Evolutionary conservation across 192 early-diverging fungal species (phyloP).

Genomic region (Phlyctochytrium arcticum): DNA sequence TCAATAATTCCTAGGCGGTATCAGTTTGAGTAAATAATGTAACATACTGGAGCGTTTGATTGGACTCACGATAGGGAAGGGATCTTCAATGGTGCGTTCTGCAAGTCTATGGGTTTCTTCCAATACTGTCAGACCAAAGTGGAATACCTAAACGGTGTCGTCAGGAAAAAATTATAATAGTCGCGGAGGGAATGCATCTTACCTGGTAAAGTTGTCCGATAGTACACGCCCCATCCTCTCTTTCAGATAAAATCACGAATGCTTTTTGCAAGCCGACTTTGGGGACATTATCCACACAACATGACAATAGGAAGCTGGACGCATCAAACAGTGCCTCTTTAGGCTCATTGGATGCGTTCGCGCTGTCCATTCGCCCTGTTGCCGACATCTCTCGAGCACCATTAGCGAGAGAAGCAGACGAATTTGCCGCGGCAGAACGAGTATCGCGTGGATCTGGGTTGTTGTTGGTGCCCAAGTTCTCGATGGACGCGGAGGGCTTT

Average conservation of each 20-base stretch:
- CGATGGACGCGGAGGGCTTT: too few species aligned
- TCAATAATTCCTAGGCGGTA: slow-evolving; percentile 24
- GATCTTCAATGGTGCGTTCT: slow-evolving; percentile 34
- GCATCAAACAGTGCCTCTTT: slow-evolving; percentile 28
- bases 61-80: slow-evolving; percentile 38
- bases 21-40: background rate
- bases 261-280: slow-evolving; percentile 45
- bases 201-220: slow-evolving; percentile 42
- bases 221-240: slow-evolving; percentile 31
- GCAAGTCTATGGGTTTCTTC: slow-evolving; percentile 41
- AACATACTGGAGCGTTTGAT: background rate
- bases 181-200: slow-evolving; percentile 1
- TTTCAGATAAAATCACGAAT: slow-evolving; percentile 31
- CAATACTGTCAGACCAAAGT: slow-evolving; percentile 24
- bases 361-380: too few species aligned
- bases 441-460: too few species aligned
- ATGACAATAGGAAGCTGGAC: slow-evolving; percentile 31
- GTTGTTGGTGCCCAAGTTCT: too few species aligned
- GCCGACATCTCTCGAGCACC: too few species aligned
- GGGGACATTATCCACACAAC: slow-evolving; percentile 34
- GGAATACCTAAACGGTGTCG: slow-evolving; percentile 36
- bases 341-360: background rate
- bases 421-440: too few species aligned
- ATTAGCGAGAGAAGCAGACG: too few species aligned
- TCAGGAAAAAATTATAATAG: too few species aligned